Conservation (phyloP, 169 alveolate genomes). For the Plasmodium malariae region DNA sequence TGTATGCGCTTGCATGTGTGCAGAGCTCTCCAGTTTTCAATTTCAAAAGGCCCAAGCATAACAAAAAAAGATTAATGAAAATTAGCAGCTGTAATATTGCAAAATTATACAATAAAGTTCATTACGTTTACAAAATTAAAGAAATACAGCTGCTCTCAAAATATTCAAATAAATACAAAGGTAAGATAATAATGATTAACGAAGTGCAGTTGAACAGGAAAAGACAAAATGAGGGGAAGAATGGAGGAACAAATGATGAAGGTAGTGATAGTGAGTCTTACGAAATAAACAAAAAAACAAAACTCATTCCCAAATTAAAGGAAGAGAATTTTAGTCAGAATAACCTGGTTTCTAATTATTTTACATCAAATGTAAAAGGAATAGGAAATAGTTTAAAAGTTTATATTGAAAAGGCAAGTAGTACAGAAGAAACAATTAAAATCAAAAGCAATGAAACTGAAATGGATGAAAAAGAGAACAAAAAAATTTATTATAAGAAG, state of each 20-base stretch:
- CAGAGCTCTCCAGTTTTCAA: too few relatives aligned
- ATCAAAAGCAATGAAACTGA: neutral
- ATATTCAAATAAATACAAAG: neutral
- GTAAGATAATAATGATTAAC: constrained; percentile 19
- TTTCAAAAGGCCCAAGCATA: neutral
- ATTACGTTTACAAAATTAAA: neutral
- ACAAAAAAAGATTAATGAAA: constrained; percentile 2
- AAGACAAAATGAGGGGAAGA: constrained; percentile 4
- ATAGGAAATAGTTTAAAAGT: neutral
- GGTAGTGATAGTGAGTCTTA: neutral
- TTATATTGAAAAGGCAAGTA: neutral
- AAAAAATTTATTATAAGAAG: neutral
- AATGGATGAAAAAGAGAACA: neutral
- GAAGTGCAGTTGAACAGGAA: neutral
- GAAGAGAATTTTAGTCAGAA: neutral
- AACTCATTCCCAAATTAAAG: constrained; percentile 1
- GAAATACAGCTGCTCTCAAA: neutral
- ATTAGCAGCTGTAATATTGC: neutral
- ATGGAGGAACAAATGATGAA: neutral
- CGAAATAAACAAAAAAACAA: constrained; percentile 15
- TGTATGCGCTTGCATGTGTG: too few relatives aligned
- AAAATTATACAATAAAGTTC: neutral
- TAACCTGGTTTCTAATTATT: neutral
- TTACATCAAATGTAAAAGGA: neutral
- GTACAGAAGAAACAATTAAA: neutral